These are phyloP conservation scores for Cyclospora cayetanensis DNA, from an alignment of 169 alveolate species.

Conservation along the genomic window DNA sequence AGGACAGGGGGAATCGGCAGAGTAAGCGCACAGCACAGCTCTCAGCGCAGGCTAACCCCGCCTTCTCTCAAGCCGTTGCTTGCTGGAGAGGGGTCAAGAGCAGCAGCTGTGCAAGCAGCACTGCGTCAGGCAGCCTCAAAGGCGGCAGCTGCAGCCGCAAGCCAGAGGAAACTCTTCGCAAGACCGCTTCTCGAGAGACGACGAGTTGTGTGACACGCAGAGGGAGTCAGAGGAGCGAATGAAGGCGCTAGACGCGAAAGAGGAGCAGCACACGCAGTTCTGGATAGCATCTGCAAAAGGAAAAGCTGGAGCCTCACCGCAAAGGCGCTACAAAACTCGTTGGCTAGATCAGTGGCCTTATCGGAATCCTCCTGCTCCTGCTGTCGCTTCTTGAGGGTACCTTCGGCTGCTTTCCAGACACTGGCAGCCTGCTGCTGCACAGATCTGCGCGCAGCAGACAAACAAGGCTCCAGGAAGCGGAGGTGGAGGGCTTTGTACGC, in stretches of 20 bases:
- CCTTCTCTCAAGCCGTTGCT: too few relatives aligned
- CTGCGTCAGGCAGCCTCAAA: background rate
- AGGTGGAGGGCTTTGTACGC: background rate
- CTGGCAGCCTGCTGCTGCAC: conserved; percentile 12
- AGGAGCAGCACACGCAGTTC: background rate
- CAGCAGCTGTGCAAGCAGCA: too few relatives aligned
- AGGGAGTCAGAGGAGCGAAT: background rate
- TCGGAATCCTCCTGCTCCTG: background rate
- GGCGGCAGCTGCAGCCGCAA: background rate
- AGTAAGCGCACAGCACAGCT: too few relatives aligned
- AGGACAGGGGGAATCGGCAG: too few relatives aligned
- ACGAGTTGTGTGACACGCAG: background rate
- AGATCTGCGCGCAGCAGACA: background rate
- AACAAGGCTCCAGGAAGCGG: background rate
- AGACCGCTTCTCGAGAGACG: too few relatives aligned
- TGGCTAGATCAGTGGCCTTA: background rate
- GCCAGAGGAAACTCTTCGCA: too few relatives aligned
- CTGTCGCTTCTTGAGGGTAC: background rate
- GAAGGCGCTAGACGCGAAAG: background rate
- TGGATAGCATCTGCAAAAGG: background rate
- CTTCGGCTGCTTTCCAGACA: background rate
- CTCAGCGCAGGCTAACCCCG: too few relatives aligned
- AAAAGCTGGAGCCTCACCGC: background rate
- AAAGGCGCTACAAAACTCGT: background rate
- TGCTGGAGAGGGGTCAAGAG: too few relatives aligned